phyloP scores from a whole-genome alignment of 1,284 basidiomycete species.

The Erythrobasidium hasegawianum region DNA sequence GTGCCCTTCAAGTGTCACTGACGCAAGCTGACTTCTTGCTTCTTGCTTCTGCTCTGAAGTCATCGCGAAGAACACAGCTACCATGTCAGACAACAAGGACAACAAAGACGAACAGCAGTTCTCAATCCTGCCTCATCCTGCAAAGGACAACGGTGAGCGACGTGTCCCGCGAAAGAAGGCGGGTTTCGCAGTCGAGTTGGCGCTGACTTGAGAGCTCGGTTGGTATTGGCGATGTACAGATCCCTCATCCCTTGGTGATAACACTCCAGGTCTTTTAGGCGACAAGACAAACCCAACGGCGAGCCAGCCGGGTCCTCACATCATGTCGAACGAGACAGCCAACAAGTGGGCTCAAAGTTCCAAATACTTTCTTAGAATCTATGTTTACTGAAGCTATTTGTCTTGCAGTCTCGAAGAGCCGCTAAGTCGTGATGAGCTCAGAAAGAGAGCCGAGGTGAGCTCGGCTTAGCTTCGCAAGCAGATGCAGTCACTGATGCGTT shows the following conservation, averaged over 20 bases:
- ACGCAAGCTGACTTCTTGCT: too few relatives aligned
- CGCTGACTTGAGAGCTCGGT: too few relatives aligned
- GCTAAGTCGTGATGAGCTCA: slow-evolving; percentile 31
- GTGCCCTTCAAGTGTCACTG: too few relatives aligned
- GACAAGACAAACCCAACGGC: slow-evolving; percentile 9
- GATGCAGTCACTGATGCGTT: not conserved
- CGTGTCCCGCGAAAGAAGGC: not conserved
- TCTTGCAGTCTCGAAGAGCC: slow-evolving; percentile 32
- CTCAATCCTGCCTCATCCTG: slow-evolving; percentile 53
- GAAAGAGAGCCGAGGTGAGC: slow-evolving; percentile 30
- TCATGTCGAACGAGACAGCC: slow-evolving; percentile 17
- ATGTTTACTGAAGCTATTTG: too few relatives aligned
- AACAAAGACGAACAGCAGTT: slow-evolving; percentile 43
- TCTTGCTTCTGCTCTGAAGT: too few relatives aligned
- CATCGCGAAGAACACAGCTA: not conserved
- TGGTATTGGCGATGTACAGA: not conserved
- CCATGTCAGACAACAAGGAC: slow-evolving; percentile 32
- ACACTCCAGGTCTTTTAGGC: slow-evolving; percentile 23
- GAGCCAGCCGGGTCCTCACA: slow-evolving; percentile 28
- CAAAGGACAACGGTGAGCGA: slow-evolving; percentile 48
- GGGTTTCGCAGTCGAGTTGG: not conserved
- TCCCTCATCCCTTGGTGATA: slow-evolving; percentile 9
- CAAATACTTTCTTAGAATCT: not conserved
- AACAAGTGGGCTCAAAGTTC: slow-evolving; percentile 6
- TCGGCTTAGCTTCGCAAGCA: not conserved